phyloP scores from a whole-genome alignment of 73 alveolate species.

The Stentor roeselii region DNA sequence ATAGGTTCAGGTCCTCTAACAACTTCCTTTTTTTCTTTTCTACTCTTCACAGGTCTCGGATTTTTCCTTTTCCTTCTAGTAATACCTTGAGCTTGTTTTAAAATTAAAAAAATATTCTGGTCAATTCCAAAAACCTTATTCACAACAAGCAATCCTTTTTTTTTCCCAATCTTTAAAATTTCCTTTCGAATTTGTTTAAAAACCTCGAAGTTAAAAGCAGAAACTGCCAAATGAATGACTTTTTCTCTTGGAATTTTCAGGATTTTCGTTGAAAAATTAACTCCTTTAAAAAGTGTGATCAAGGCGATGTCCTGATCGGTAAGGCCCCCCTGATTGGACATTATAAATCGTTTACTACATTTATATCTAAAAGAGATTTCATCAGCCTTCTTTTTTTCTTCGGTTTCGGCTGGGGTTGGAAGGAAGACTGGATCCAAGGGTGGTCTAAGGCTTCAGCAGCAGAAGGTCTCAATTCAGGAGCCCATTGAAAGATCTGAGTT shows the following conservation, averaged over 20 bases:
- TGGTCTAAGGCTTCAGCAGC: slow-evolving; percentile 6
- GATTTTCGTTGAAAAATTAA: background rate
- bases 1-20: background rate
- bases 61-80: background rate
- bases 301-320: background rate
- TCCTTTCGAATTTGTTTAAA: background rate
- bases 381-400: background rate
- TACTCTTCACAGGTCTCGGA: background rate
- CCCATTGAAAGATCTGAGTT: background rate
- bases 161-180: background rate
- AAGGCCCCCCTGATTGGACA: background rate
- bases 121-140: background rate
- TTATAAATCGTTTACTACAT: background rate
- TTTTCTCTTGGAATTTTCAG: background rate
- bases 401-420: background rate
- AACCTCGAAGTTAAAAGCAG: background rate
- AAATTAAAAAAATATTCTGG: background rate
- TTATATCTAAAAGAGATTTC: background rate
- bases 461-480: background rate
- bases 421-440: background rate
- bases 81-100: background rate
- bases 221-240: background rate
- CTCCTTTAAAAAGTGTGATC: background rate
- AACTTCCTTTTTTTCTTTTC: background rate
- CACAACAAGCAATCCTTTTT: background rate